Evolutionary conservation across 2,329 filamentous ascomycete species (phyloP).

Genomic region (Rosellinia necatrix): DNA sequence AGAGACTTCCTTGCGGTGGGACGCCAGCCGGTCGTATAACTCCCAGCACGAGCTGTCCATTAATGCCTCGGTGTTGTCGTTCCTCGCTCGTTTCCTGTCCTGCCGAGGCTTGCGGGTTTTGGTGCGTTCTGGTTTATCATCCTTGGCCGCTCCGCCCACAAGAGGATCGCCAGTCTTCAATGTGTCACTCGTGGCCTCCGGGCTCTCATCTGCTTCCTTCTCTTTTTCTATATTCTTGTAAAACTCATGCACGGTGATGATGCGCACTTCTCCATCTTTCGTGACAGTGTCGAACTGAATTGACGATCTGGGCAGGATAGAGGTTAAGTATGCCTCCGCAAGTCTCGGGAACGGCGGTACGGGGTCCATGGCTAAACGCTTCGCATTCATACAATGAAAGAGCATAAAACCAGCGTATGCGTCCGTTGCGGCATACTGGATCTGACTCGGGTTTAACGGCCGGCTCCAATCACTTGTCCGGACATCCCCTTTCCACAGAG

Average conservation of each 20-base stretch:
- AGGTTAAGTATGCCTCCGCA: slow-evolving; percentile 26
- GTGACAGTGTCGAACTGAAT: slow-evolving; percentile 16
- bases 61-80: not conserved
- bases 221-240: not conserved
- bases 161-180: too few species aligned
- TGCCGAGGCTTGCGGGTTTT: not conserved
- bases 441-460: slow-evolving; percentile 25
- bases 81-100: not conserved
- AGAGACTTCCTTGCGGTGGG: slow-evolving; percentile 6
- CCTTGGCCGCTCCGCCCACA: not conserved
- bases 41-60: slow-evolving; percentile 10
- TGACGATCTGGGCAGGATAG: not conserved
- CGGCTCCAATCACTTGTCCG: slow-evolving; percentile 33
- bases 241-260: slow-evolving; percentile 4
- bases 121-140: not conserved
- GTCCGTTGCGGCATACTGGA: slow-evolving; percentile 33
- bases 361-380: slow-evolving; percentile 29
- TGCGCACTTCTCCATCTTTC: slow-evolving; percentile 8
- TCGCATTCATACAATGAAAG: slow-evolving; percentile 36
- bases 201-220: not conserved
- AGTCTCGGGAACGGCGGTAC: slow-evolving; percentile 29
- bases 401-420: slow-evolving; percentile 38
- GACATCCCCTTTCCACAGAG: slow-evolving; percentile 30
- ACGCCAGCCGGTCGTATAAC: slow-evolving; percentile 1
- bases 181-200: too few species aligned